Evolutionary conservation across 768 basidiomycete genomes (phyloP), one percentile per base, ranked within the genome.

Genomic region (Hemileccinum impolitum): DNA sequence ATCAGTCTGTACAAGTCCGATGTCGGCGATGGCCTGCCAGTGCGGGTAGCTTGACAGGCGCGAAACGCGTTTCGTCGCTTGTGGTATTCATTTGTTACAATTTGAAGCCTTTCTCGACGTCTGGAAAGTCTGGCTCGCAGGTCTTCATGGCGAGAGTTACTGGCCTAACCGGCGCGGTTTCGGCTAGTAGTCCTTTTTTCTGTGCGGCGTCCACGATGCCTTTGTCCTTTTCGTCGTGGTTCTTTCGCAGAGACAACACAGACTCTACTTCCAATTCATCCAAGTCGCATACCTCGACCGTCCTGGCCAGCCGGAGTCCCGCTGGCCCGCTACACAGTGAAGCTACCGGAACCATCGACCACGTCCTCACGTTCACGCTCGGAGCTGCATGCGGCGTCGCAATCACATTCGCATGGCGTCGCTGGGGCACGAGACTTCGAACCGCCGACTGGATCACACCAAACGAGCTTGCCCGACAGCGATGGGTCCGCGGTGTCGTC

Each of bases 401-500:
- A 1, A 46, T 45, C 6, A 13, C 52, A 7, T 35, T 69, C n/a
- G 45, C 77, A 0, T 80, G 81, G 60, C 57, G 59, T 19, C 74
- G 83, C 19, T 81, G 75, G 62, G 77, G 80, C 30, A 74, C 72
- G 43, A 72, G 93, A 14, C 75, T 92, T 28, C 70, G 64, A 32
- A 87, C 78, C 52, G 75, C 76, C 25, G 84, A 87, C 17, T 89
- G 82, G 76, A 71, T 94, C 30, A 85, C 85, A 0, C 83, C 85
- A 0, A 70, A 78, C 43, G 65, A 82, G 36, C 67, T 93, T 38
- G 65, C 67, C 23, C 72, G 75, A 52, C 77, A 73, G 43, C 74
- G 80, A 26, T 88, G 86, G 84, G 70, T 95, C 31, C 84, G 79
- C 51, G 94, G 94, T 3, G 69, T 82, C 5, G 93, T 94, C 25